Base-by-base conservation (phyloP, 805 yeast genomes). In the Lachancea quebecensis region DNA sequence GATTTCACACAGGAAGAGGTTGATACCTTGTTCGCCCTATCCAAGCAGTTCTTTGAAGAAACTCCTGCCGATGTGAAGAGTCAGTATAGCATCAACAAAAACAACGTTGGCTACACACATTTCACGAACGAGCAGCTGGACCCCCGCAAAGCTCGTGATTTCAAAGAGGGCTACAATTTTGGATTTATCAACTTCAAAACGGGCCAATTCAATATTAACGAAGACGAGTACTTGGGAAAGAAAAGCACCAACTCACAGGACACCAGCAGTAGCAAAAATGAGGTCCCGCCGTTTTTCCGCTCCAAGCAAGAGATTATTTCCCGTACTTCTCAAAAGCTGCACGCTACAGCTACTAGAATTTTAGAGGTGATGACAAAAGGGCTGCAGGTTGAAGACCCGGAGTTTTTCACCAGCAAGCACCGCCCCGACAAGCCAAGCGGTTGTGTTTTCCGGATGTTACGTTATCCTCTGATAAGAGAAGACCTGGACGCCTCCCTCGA, bases 101-200 rank as follows among this genome's bases (percentile, higher is more conserved):
- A 73, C 37, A 85, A 85, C 57, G 73, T 71, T 51, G 88, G 88
- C 2, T 81, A 81, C 56, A 74, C 83, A 4, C 62, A 69, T 30
- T 68, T 72, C 51, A 74, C 75, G 15, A 75, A 71, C 37, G 88
- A 81, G 58, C 77, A 62, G 35, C 49, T 67, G 34, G 69, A 67
- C 44, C 60, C 61, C 4, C 50, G 55, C 37, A 48, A 48, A 18
- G 54, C 59, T 27, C 82, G 82, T 4, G 85, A 80, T 58, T 82
- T 81, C 33, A 80, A 80, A 54, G 84, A 80, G 58, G 86, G 84
- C 1, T 78, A 81, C 66, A 85, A 86, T 57, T 78, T 85, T 59
- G 78, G 82, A 37, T 59, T 66, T 15, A 68, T 82, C 53, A 64
- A 79, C 52, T 71, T 78, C 47, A 47, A 52, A 21, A 71, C 75